Percentiles rank a stretch among this genome's conserved stretches.
These are phyloP conservation scores for Venturia nashicola DNA, from an alignment of 2,329 filamentous ascomycete species.

Conservation along the genomic window DNA sequence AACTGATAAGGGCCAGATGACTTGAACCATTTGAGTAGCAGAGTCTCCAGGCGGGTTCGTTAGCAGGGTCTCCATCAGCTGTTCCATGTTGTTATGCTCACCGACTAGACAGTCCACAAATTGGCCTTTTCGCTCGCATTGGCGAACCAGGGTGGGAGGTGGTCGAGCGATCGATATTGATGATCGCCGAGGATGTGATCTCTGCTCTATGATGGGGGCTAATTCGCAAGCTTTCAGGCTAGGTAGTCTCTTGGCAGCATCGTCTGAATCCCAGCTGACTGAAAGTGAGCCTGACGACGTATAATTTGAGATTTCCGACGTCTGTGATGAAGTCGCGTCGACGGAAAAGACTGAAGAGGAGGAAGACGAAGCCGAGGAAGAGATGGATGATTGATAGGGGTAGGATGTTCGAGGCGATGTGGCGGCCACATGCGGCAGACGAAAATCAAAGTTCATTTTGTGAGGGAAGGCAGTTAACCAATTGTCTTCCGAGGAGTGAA, in stretches of 20 bases:
- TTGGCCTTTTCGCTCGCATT: conserved; percentile 83
- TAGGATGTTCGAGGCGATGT: conserved; percentile 25
- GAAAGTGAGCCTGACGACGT: conserved; percentile 39
- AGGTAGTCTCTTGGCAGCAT: conserved; percentile 19
- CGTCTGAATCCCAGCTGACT: conserved; percentile 19
- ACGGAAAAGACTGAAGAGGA: conserved; percentile 69
- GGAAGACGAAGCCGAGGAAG: conserved; percentile 64
- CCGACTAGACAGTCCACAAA: conserved; percentile 96
- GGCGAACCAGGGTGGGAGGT: conserved; percentile 66
- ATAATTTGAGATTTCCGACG: conserved; percentile 53
- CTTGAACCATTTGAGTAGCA: conserved; percentile 91
- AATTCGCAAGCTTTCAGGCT: conserved; percentile 10
- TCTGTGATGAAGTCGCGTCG: conserved; percentile 49
- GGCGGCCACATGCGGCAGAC: conserved; percentile 20
- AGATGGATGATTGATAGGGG: conserved; percentile 59
- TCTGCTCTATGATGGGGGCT: conserved; percentile 35
- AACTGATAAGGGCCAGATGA: conserved; percentile 89
- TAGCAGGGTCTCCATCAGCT: conserved; percentile 10
- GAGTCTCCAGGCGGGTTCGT: conserved; percentile 54
- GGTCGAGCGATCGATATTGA: conserved; percentile 33
- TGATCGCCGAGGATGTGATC: conserved; percentile 48
- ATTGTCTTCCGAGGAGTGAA: conserved; percentile 10
- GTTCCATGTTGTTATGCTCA: conserved; percentile 41
- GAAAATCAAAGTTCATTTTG: conserved; percentile 28
- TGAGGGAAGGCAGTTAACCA: conserved; percentile 10